Conservation (phyloP, 2,329 filamentous ascomycete species). For the Pseudocercospora crystallina region DNA sequence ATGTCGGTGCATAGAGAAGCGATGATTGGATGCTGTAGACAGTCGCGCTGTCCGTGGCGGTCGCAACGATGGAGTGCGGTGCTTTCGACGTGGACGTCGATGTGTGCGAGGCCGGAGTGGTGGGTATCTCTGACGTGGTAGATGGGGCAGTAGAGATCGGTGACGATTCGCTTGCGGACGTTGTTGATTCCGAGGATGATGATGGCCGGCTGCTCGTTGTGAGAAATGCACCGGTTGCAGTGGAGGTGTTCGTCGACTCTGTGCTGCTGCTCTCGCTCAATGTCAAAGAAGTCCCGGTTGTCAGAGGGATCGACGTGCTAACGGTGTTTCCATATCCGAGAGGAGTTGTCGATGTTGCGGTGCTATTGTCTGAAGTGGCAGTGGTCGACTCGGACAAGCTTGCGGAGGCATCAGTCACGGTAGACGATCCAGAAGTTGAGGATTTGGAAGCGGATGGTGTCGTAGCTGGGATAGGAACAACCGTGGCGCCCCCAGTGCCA, state of each 20-base stretch:
- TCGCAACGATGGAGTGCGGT: slow-evolving; percentile 46
- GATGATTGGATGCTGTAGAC: slow-evolving; percentile 58
- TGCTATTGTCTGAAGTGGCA: slow-evolving; percentile 10
- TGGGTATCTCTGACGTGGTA: slow-evolving; percentile 10
- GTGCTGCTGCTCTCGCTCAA: slow-evolving; percentile 10
- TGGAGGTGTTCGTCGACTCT: slow-evolving; percentile 1
- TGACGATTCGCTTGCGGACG: slow-evolving; percentile 6
- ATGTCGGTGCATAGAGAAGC: slow-evolving; percentile 58
- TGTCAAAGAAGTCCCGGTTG: slow-evolving; percentile 18
- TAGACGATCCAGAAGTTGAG: slow-evolving; percentile 18
- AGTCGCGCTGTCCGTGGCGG: slow-evolving; percentile 47
- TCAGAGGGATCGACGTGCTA: slow-evolving; percentile 19
- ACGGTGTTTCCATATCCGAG: slow-evolving; percentile 7
- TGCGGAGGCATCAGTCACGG: slow-evolving; percentile 1
- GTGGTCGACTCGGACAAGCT: slow-evolving; percentile 15
- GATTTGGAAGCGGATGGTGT: slow-evolving; percentile 20
- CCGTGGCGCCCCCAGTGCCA: slow-evolving; percentile 19
- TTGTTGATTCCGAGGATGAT: slow-evolving; percentile 6
- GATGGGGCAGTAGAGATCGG: slow-evolving; percentile 4
- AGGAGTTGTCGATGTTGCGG: slow-evolving; percentile 2
- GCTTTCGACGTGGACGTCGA: slow-evolving; percentile 23
- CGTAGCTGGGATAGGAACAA: slow-evolving; percentile 26
- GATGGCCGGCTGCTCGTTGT: background rate
- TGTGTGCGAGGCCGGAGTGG: slow-evolving; percentile 12
- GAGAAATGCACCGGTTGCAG: background rate